These are phyloP conservation scores for Epichloe coenophiala DNA, from an alignment of 2,329 filamentous ascomycete species.

Conservation along the genomic window DNA sequence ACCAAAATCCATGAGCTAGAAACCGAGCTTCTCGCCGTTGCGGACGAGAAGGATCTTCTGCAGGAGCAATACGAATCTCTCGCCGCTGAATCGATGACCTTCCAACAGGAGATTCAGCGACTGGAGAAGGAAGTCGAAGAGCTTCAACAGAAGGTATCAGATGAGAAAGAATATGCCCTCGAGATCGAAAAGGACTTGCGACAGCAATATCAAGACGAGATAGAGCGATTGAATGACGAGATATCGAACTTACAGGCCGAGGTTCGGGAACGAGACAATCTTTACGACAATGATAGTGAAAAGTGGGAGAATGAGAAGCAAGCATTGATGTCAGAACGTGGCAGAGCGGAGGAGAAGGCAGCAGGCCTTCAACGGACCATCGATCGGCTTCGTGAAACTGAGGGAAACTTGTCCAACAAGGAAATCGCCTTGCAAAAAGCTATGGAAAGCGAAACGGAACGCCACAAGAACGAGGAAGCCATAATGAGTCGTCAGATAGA, in stretches of 20 bases:
- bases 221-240: slow-evolving; percentile 41
- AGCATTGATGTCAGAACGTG: slow-evolving; percentile 50
- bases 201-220: slow-evolving; percentile 28
- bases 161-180: slow-evolving; percentile 43
- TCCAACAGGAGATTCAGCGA: slow-evolving; percentile 49
- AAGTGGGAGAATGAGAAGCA: slow-evolving; percentile 55
- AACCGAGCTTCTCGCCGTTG: slow-evolving; percentile 43
- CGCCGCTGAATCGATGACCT: slow-evolving; percentile 48
- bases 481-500: slow-evolving; percentile 60
- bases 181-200: slow-evolving; percentile 47
- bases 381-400: slow-evolving; percentile 52
- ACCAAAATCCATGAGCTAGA: slow-evolving; percentile 41
- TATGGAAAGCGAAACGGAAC: slow-evolving; percentile 56
- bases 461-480: slow-evolving; percentile 59
- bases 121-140: slow-evolving; percentile 33
- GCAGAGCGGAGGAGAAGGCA: slow-evolving; percentile 54
- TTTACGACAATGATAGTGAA: slow-evolving; percentile 58
- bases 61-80: slow-evolving; percentile 57
- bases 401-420: slow-evolving; percentile 53
- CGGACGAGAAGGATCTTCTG: slow-evolving; percentile 55
- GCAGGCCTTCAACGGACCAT: slow-evolving; percentile 56
- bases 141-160: slow-evolving; percentile 33
- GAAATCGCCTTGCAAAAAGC: slow-evolving; percentile 55
- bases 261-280: slow-evolving; percentile 54
- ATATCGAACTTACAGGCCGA: slow-evolving; percentile 50